Percentiles rank a stretch among this genome's conserved stretches.
Evolutionary conservation across 768 basidiomycete genomes (phyloP).

Genomic region (Leccinum subgranulosum): DNA sequence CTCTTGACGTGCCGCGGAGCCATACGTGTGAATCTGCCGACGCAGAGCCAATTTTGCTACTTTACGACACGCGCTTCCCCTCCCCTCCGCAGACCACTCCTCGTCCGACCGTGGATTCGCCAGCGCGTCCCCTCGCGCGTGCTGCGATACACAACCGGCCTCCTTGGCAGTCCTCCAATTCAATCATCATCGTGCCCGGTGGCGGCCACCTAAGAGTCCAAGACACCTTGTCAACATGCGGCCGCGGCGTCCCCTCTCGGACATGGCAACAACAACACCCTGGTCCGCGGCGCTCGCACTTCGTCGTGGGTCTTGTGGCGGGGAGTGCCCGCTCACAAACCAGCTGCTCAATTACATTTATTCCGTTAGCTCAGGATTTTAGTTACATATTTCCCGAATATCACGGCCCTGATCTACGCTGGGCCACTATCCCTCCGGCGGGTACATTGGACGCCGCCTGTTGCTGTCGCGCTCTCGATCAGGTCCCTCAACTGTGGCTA

Average conservation of each 20-base stretch:
- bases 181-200: not conserved
- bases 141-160: not conserved
- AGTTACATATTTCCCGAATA: constrained; percentile 1
- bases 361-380: constrained; percentile 1
- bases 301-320: not conserved
- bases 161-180: not conserved
- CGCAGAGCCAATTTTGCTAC: not conserved
- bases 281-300: constrained; percentile 15
- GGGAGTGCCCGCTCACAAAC: not conserved
- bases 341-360: not conserved
- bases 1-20: constrained; percentile 3
- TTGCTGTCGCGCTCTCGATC: not conserved
- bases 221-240: constrained; percentile 13
- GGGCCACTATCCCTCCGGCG: not conserved
- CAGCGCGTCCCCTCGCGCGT: not conserved
- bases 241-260: constrained; percentile 13
- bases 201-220: constrained; percentile 2
- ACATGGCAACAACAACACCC: constrained; percentile 1
- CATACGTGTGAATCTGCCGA: constrained; percentile 11
- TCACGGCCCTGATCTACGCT: constrained; percentile 19
- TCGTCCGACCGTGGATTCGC: constrained; percentile 10
- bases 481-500: not conserved
- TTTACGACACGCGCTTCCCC: constrained; percentile 8
- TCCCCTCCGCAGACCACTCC: not conserved
- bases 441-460: not conserved